Conservation (phyloP, 2,329 filamentous ascomycete genomes). For the Dactylellina parvicollis region DNA sequence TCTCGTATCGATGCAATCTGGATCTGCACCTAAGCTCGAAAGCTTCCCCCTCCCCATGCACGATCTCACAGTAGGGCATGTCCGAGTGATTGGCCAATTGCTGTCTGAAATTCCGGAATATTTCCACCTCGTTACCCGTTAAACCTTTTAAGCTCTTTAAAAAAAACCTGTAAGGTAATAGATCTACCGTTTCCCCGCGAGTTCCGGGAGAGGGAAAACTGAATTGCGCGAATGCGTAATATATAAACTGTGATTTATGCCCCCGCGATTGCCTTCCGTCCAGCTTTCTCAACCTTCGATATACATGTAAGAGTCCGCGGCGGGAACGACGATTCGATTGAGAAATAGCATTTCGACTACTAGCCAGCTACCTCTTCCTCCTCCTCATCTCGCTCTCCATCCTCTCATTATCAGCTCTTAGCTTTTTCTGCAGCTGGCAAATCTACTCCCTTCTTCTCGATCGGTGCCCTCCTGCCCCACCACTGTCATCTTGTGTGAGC, state of each 20-base stretch:
- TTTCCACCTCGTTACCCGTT: background rate
- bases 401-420: constrained; percentile 5
- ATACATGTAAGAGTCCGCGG: no score
- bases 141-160: no score
- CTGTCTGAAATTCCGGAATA: background rate
- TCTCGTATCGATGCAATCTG: constrained; percentile 18
- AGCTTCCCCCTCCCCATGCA: background rate
- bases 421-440: constrained; percentile 4
- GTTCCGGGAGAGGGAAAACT: constrained; percentile 3
- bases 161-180: constrained; percentile 3
- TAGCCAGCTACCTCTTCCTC: background rate
- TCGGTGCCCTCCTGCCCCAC: background rate
- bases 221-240: background rate
- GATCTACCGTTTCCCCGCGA: constrained; percentile 13
- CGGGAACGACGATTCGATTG: background rate
- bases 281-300: background rate
- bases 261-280: background rate
- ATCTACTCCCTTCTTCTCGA: constrained; percentile 13
- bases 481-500: background rate
- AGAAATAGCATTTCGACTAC: constrained; percentile 20
- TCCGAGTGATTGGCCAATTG: constrained; percentile 13
- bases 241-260: background rate
- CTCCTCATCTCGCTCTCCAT: constrained; percentile 10
- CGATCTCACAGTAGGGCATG: background rate
- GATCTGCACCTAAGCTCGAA: background rate